These are phyloP conservation scores for Metarhizium anisopliae DNA, from an alignment of 2,329 filamentous ascomycete genomes.

Conservation along the genomic window DNA sequence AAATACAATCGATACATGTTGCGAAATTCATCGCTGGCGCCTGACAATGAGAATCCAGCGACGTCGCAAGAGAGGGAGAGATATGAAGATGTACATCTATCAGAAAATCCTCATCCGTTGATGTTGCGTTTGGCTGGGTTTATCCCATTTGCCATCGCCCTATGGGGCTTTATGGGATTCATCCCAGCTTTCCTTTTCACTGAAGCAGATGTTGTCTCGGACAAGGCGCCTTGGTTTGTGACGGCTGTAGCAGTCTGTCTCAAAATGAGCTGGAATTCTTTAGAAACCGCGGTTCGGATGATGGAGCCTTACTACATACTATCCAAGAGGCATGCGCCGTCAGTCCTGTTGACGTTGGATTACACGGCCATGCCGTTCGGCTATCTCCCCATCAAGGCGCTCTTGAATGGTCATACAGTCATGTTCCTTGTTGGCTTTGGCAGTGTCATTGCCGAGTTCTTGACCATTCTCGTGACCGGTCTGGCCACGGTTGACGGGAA, in stretches of 20 bases:
- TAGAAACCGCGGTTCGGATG: slow-evolving; percentile 63
- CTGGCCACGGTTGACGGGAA: slow-evolving; percentile 56
- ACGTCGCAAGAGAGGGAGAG: slow-evolving; percentile 33
- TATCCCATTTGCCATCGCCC: slow-evolving; percentile 49
- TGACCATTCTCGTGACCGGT: slow-evolving; percentile 60
- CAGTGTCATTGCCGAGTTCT: slow-evolving; percentile 62
- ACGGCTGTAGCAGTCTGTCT: slow-evolving; percentile 57
- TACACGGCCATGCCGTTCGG: slow-evolving; percentile 65
- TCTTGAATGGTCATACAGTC: slow-evolving; percentile 54
- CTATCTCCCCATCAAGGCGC: slow-evolving; percentile 51
- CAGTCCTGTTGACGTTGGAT: slow-evolving; percentile 59
- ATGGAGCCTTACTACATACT: slow-evolving; percentile 69
- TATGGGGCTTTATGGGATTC: slow-evolving; percentile 46
- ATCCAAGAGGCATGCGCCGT: slow-evolving; percentile 53
- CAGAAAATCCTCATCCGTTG: slow-evolving; percentile 57
- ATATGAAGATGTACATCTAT: slow-evolving; percentile 40
- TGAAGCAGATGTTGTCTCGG: slow-evolving; percentile 41
- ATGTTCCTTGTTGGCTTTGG: slow-evolving; percentile 62
- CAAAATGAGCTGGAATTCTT: slow-evolving; percentile 58
- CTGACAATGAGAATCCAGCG: slow-evolving; percentile 43
- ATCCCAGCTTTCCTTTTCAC: slow-evolving; percentile 57
- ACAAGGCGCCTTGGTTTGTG: slow-evolving; percentile 55
- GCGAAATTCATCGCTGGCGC: slow-evolving; percentile 61
- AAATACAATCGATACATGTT: slow-evolving; percentile 58
- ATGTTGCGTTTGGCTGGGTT: slow-evolving; percentile 55